Evolutionary conservation across 176 grass and related monocot species (phyloP).

Genomic region (Carex pumila): DNA sequence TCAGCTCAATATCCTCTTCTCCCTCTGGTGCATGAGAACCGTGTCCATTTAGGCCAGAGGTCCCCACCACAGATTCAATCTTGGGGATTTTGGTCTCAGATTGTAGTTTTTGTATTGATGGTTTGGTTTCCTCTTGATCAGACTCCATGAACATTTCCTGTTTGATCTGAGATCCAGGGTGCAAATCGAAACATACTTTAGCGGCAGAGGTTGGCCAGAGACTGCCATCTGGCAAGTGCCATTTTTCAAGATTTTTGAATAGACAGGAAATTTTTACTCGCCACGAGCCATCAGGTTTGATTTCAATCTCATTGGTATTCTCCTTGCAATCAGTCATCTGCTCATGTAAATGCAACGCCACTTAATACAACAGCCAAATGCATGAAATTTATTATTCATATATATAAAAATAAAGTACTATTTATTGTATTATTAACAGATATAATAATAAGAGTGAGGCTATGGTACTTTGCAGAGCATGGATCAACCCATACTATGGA

Average conservation of each 20-base stretch:
- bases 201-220: slow-evolving; percentile 27
- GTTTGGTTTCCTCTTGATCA: slow-evolving; percentile 15
- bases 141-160: slow-evolving; percentile 31
- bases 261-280: slow-evolving; percentile 48
- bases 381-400: not conserved
- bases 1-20: slow-evolving; percentile 43
- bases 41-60: slow-evolving; percentile 3
- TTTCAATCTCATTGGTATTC: slow-evolving; percentile 66
- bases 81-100: slow-evolving; percentile 17
- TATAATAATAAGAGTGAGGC: too few species aligned
- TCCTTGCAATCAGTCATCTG: slow-evolving; percentile 61
- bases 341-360: slow-evolving; percentile 31
- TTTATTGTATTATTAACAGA: too few species aligned
- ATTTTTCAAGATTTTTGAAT: slow-evolving; percentile 52
- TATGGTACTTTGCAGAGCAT: too few species aligned
- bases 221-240: slow-evolving; percentile 89
- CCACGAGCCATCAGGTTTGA: slow-evolving; percentile 86
- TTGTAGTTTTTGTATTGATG: slow-evolving; percentile 19
- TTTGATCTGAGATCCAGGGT: slow-evolving; percentile 30
- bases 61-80: slow-evolving; percentile 35
- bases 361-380: not conserved
- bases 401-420: too few species aligned
- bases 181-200: slow-evolving; percentile 16
- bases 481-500: too few species aligned
- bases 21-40: slow-evolving; percentile 27